A percentile compares a stretch with the other conserved stretches of the same genome.
These are phyloP conservation scores for Auricularia cornea DNA, from an alignment of 768 basidiomycete species.

Conservation along the genomic window DNA sequence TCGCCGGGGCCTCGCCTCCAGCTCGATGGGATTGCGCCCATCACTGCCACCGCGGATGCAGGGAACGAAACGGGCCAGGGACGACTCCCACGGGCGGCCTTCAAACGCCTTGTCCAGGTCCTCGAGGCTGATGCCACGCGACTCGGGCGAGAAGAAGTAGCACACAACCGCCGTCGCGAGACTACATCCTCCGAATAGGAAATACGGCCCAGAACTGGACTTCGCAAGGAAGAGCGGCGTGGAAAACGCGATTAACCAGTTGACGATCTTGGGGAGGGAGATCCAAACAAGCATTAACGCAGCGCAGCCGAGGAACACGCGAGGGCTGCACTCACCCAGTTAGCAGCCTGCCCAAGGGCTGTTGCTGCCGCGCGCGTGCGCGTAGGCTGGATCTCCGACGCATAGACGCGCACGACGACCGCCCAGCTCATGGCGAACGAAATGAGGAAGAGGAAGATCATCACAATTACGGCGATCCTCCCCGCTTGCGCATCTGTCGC, in stretches of 20 bases:
- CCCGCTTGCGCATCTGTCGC: constrained; percentile 22
- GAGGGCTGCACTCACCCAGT: constrained; percentile 27
- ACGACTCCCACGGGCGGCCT: constrained; percentile 1
- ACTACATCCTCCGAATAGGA: constrained; percentile 34
- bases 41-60: background rate
- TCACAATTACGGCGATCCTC: constrained; percentile 33
- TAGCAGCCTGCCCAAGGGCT: constrained; percentile 32
- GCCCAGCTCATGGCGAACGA: constrained; percentile 39
- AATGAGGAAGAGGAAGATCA: constrained; percentile 41
- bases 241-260: constrained; percentile 37
- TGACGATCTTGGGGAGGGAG: constrained; percentile 28
- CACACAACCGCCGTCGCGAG: constrained; percentile 32
- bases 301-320: background rate
- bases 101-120: constrained; percentile 33
- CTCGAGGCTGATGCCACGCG: constrained; percentile 36
- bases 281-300: constrained; percentile 7
- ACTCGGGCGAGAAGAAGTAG: constrained; percentile 34
- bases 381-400: constrained; percentile 41
- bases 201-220: constrained; percentile 39
- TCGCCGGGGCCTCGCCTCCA: background rate
- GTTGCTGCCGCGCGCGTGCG: constrained; percentile 36
- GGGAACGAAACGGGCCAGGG: background rate
- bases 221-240: constrained; percentile 38
- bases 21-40: background rate
- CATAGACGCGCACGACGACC: constrained; percentile 32